Base-by-base conservation (phyloP, 2,329 filamentous ascomycete genomes). In the Diaporthe ilicicola region DNA sequence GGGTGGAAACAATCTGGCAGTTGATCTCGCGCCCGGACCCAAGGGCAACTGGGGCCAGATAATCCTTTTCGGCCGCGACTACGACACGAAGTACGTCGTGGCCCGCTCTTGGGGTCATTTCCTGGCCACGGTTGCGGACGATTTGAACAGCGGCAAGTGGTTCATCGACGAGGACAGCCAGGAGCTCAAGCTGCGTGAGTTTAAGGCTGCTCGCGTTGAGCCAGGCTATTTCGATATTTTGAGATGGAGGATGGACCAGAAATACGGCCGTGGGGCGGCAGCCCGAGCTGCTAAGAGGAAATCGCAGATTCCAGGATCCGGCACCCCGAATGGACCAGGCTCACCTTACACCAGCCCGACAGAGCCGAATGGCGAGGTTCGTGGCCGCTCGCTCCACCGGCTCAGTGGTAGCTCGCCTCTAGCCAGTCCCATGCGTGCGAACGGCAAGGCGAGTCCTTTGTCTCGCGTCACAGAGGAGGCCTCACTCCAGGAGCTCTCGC, bases 11-110 rank as follows among this genome's bases (percentile, higher is more conserved):
- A 97, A 97, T 84, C 87, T 99, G 78, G 95, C 95, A 22, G 90
- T 98, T 56, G 96, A 99, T 81, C 86, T 99, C 71, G 94, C 95
- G 8, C 96, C 96, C 27, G 96, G 96, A 2, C 94, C 95, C 12
- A 89, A 89, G 56, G 96, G 96, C 48, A 93, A 91, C 80, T 99
- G 96, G 95, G 96, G 96, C 67, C 96, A 99, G 81, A 90, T 99
- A 75, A 97, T 99, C 77, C 88, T 99, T 73, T 98, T 97, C 80
- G 96, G 96, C 64, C 94, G 96, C 72, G 96, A 99, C 83, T 99
- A 97, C 82, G 96, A 99, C 80, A 97, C 94, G 82, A 99, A 99
- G 84, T 99, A 97, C 79, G 96, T 99, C 8, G 89, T 99, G 70
- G 93, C 96, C 37, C 91, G 93, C 73, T 98, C 95, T 1, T 99